phyloP scores from a whole-genome alignment of 2,329 filamentous ascomycete genomes.

The Aspergillus sp. region DNA sequence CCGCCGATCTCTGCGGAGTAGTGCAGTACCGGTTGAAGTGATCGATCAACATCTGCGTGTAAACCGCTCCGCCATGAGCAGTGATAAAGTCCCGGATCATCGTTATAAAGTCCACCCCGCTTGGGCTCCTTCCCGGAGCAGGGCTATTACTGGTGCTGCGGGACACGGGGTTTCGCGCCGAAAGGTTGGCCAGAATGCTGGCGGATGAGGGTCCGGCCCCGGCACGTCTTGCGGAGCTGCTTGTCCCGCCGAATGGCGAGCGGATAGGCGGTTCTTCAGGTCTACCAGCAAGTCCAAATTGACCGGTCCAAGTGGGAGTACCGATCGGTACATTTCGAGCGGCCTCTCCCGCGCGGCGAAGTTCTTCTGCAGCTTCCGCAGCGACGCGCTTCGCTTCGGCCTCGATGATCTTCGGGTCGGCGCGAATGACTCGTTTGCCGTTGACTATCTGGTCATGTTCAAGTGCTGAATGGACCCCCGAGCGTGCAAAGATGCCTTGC shows the following conservation, averaged over 20 bases:
- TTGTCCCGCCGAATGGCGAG: constrained; percentile 42
- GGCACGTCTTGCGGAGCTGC: constrained; percentile 35
- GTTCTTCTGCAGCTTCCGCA: constrained; percentile 71
- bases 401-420: constrained; percentile 75
- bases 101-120: constrained; percentile 63
- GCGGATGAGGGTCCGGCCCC: constrained; percentile 40
- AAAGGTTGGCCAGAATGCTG: constrained; percentile 40
- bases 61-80: constrained; percentile 72
- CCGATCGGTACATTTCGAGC: constrained; percentile 74
- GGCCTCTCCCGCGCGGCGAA: constrained; percentile 70
- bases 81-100: constrained; percentile 78
- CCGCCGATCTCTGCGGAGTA: constrained; percentile 65
- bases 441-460: constrained; percentile 92
- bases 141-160: constrained; percentile 37
- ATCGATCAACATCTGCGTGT: constrained; percentile 82
- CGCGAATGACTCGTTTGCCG: constrained; percentile 67
- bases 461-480: constrained; percentile 83
- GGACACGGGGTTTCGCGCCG: constrained; percentile 22
- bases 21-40: constrained; percentile 83
- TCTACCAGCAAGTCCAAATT: constrained; percentile 73
- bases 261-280: constrained; percentile 55
- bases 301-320: constrained; percentile 90
- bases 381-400: constrained; percentile 79
- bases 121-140: constrained; percentile 41
- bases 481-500: constrained; percentile 82